These are phyloP conservation scores for Fusarium albidum DNA, from an alignment of 2,329 filamentous ascomycete genomes.

Conservation along the genomic window DNA sequence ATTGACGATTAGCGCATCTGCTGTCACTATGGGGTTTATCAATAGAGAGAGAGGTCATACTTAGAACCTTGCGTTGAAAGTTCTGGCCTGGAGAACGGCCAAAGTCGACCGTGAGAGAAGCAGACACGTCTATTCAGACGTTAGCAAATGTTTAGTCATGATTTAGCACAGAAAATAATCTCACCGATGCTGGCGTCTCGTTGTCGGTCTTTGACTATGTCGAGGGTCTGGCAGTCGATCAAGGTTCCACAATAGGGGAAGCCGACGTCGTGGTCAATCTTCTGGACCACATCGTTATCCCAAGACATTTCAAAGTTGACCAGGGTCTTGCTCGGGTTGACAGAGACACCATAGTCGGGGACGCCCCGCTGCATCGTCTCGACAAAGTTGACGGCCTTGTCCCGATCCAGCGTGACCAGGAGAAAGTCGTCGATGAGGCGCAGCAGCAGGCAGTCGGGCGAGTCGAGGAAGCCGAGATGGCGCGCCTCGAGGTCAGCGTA, in stretches of 20 bases:
- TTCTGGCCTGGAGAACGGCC: constrained; percentile 75
- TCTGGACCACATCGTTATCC: constrained; percentile 59
- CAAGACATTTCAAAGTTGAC: constrained; percentile 80
- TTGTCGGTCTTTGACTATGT: constrained; percentile 74
- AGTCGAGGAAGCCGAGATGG: constrained; percentile 71
- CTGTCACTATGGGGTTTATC: no score
- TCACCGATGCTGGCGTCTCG: constrained; percentile 60
- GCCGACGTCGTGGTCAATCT: constrained; percentile 47
- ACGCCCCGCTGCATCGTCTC: constrained; percentile 81
- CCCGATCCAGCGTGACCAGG: constrained; percentile 76
- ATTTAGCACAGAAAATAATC: constrained; percentile 37
- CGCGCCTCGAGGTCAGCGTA: constrained; percentile 85
- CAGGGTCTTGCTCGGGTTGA: constrained; percentile 81
- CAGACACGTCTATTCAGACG: constrained; percentile 55
- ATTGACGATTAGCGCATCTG: background rate
- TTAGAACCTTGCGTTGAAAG: constrained; percentile 82
- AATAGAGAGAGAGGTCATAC: constrained; percentile 48
- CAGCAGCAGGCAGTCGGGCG: constrained; percentile 70
- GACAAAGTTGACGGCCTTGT: constrained; percentile 77
- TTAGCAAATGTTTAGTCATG: background rate
- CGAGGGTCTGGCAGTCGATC: constrained; percentile 78
- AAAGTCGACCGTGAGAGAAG: constrained; percentile 82
- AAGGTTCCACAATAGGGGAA: constrained; percentile 91
- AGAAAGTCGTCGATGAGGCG: constrained; percentile 94
- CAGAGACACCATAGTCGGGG: constrained; percentile 79